Percentiles rank a stretch among this genome's conserved stretches.
phyloP scores from a whole-genome alignment of 768 basidiomycete species.

The Kwoniella sp. region DNA sequence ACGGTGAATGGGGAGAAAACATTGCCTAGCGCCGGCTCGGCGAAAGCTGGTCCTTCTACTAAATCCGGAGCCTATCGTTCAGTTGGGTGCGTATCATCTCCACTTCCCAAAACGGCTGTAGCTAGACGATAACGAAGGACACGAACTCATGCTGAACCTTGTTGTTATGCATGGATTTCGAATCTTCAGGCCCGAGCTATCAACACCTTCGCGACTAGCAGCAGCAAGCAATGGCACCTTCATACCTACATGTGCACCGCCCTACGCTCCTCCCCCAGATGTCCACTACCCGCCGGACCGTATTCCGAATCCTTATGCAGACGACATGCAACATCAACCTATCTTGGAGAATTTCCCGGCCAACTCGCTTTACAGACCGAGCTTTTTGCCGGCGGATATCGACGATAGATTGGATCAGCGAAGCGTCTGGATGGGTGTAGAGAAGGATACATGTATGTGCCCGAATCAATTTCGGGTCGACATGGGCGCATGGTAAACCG shows the following conservation, averaged over 20 bases:
- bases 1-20: slow-evolving; percentile 8
- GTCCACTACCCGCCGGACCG: slow-evolving; percentile 32
- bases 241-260: slow-evolving; percentile 25
- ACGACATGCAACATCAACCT: slow-evolving; percentile 31
- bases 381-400: slow-evolving; percentile 35
- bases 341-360: slow-evolving; percentile 31
- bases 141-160: neutral
- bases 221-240: slow-evolving; percentile 5
- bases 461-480: neutral
- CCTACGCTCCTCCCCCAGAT: slow-evolving; percentile 41
- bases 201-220: slow-evolving; percentile 6
- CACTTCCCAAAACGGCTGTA: neutral
- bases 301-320: slow-evolving; percentile 31
- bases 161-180: slow-evolving; percentile 1
- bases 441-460: slow-evolving; percentile 31
- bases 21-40: slow-evolving; percentile 1
- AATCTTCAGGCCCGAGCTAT: slow-evolving; percentile 15
- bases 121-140: neutral
- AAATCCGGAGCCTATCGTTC: slow-evolving; percentile 10
- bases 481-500: slow-evolving; percentile 4
- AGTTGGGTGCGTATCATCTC: slow-evolving; percentile 13
- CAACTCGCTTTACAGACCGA: slow-evolving; percentile 37
- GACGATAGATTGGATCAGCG: slow-evolving; percentile 35
- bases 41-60: neutral
- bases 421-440: slow-evolving; percentile 42